Evolutionary conservation across 352 stramenopile species (phyloP).

Genomic region (Globisporangium megalacanthum): DNA sequence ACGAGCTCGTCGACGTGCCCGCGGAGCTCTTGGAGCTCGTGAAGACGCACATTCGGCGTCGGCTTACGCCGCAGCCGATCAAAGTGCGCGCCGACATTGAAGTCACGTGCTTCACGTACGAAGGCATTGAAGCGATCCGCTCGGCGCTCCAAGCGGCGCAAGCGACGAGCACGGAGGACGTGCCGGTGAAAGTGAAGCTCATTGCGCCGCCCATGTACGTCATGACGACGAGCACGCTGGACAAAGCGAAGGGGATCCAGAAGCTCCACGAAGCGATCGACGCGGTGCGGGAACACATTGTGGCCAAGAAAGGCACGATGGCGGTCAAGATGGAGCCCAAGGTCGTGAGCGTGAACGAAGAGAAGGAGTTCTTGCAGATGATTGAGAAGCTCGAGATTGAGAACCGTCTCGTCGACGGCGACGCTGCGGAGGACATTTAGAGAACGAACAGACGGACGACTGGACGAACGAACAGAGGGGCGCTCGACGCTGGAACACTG

Average conservation of each 20-base stretch:
- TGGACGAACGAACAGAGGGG: too few relatives aligned
- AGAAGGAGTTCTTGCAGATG: constrained; percentile 98
- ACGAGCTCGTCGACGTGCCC: constrained; percentile 87
- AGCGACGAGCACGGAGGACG: constrained; percentile 81
- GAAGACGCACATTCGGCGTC: constrained; percentile 95
- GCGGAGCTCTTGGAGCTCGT: constrained; percentile 85
- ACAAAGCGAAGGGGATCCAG: constrained; percentile 97
- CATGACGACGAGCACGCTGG: constrained; percentile 97
- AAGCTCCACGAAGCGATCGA: constrained; percentile 96
- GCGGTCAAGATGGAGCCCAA: constrained; percentile 99
- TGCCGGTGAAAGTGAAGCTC: constrained; percentile 97
- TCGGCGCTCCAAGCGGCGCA: constrained; percentile 93
- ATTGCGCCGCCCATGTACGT: constrained; percentile 99
- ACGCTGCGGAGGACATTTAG: constrained; percentile 93
- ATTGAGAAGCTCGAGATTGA: constrained; percentile 99
- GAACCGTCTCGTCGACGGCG: constrained; percentile 97
- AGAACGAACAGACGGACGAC: background rate
- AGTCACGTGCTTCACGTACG: constrained; percentile 99
- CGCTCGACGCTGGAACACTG: too few relatives aligned
- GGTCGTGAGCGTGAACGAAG: constrained; percentile 98
- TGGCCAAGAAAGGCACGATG: constrained; percentile 92
- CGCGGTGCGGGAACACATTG: constrained; percentile 92
- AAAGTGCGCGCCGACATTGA: constrained; percentile 99
- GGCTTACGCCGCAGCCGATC: constrained; percentile 97
- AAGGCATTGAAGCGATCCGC: constrained; percentile 98